Conservation (phyloP, 768 basidiomycete genomes). For the Psilocybe sp. region DNA sequence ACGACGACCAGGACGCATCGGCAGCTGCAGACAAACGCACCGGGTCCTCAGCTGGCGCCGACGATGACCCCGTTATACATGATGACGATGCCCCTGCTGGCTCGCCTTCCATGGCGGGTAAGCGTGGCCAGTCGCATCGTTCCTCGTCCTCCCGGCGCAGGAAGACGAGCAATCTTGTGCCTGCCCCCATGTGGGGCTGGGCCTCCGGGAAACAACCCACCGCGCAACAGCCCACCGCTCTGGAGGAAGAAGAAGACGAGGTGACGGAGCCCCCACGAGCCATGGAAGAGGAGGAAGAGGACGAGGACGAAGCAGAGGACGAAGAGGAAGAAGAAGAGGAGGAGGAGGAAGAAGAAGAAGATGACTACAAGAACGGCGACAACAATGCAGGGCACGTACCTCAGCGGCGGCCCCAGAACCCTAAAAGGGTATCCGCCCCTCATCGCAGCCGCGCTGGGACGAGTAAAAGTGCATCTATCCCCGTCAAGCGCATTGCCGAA, state of each 20-base stretch:
- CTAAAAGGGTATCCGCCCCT: too few relatives aligned
- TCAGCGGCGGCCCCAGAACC: not conserved
- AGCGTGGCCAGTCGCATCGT: conserved; percentile 21
- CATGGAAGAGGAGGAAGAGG: conserved; percentile 59
- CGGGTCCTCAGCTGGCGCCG: conserved; percentile 13
- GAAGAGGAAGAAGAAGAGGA: conserved; percentile 34
- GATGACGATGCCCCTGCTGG: conserved; percentile 15
- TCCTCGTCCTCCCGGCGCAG: conserved; percentile 29
- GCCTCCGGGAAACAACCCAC: conserved; percentile 45
- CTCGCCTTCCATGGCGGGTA: conserved; percentile 11
- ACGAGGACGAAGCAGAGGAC: conserved; percentile 27
- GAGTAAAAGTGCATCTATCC: not conserved
- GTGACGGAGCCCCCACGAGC: conserved; percentile 38
- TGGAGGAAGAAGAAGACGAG: conserved; percentile 57
- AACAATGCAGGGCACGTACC: conserved; percentile 4
- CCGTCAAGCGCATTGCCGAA: conserved; percentile 2
- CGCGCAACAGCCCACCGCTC: conserved; percentile 29
- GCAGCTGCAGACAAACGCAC: conserved; percentile 21
- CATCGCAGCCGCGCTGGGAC: too few relatives aligned
- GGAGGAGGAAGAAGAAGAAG: conserved; percentile 33
- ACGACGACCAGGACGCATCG: conserved; percentile 64
- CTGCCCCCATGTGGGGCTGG: conserved; percentile 87
- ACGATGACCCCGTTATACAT: conserved; percentile 7
- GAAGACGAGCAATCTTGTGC: conserved; percentile 68
- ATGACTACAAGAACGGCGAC: conserved; percentile 16